Evolutionary conservation across 2,329 filamentous ascomycete genomes (phyloP).

Genomic region (Penicillium sp.): DNA sequence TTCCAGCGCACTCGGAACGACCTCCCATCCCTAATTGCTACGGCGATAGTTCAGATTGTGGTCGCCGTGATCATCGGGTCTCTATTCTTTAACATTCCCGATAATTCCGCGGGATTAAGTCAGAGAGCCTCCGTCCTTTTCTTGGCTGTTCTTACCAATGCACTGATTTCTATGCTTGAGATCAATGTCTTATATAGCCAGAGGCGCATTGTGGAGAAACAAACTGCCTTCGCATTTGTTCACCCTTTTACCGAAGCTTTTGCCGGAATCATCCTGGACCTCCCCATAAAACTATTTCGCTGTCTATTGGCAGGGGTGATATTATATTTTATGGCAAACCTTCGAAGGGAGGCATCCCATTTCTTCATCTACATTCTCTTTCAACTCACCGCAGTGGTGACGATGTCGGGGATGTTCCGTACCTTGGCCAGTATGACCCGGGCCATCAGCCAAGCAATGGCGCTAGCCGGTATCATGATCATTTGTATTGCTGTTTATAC

Average conservation of each 20-base stretch:
- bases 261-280: slow-evolving; percentile 76
- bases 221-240: slow-evolving; percentile 80
- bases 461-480: slow-evolving; percentile 51
- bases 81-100: too few species aligned
- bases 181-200: slow-evolving; percentile 85
- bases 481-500: slow-evolving; percentile 62
- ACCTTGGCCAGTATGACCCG: slow-evolving; percentile 57
- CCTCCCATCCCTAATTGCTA: too few species aligned
- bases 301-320: slow-evolving; percentile 57
- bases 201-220: slow-evolving; percentile 89
- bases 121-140: too few species aligned
- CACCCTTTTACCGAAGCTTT: slow-evolving; percentile 84
- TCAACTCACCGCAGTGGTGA: slow-evolving; percentile 52
- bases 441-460: slow-evolving; percentile 61
- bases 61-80: too few species aligned
- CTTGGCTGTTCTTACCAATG: slow-evolving; percentile 41
- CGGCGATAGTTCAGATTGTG: too few species aligned
- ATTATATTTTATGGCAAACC: slow-evolving; percentile 80
- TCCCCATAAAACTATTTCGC: slow-evolving; percentile 70
- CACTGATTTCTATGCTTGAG: slow-evolving; percentile 62
- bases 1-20: too few species aligned
- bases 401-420: slow-evolving; percentile 57
- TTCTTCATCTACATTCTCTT: slow-evolving; percentile 65
- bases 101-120: too few species aligned
- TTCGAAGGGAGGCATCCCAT: slow-evolving; percentile 26